Percentiles rank a stretch among this genome's conserved stretches.
These are phyloP conservation scores for Deakozyma indianensis DNA, from an alignment of 805 yeast genomes.

Conservation along the genomic window DNA sequence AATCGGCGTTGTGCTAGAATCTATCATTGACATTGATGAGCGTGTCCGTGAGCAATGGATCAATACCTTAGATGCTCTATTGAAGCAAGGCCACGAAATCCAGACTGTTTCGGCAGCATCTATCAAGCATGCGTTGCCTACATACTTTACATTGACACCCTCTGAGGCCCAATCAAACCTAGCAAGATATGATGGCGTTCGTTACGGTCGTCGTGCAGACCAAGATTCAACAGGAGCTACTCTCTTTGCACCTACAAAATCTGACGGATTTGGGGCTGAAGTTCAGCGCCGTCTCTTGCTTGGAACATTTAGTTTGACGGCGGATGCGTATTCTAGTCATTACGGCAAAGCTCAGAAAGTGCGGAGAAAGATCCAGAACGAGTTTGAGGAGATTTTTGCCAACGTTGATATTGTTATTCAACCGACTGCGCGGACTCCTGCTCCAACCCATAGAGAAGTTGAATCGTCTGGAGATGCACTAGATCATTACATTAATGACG, in stretches of 20 bases:
- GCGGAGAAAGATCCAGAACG: conserved; percentile 44
- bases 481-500: conserved; percentile 64
- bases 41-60: conserved; percentile 35
- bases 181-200: conserved; percentile 77
- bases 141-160: conserved; percentile 78
- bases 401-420: conserved; percentile 56
- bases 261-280: conserved; percentile 60
- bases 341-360: conserved; percentile 61
- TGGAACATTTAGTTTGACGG: conserved; percentile 76
- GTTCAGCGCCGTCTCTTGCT: conserved; percentile 70
- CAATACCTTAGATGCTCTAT: conserved; percentile 29
- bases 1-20: conserved; percentile 67
- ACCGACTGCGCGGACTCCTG: conserved; percentile 52
- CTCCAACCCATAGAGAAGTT: conserved; percentile 40
- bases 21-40: conserved; percentile 38
- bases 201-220: conserved; percentile 54
- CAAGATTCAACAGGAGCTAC: conserved; percentile 17
- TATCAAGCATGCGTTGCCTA: conserved; percentile 50
- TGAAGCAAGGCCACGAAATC: conserved; percentile 36
- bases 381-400: conserved; percentile 52
- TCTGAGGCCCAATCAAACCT: conserved; percentile 92
- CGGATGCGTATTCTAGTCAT: conserved; percentile 59
- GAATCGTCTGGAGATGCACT: conserved; percentile 28
- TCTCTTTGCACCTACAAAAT: conserved; percentile 45
- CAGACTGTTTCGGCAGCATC: conserved; percentile 58